Evolutionary conservation across 306 rosid species (phyloP), one percentile per base, ranked within the genome.

Genomic region (Herpetospermum pedunculosum): DNA sequence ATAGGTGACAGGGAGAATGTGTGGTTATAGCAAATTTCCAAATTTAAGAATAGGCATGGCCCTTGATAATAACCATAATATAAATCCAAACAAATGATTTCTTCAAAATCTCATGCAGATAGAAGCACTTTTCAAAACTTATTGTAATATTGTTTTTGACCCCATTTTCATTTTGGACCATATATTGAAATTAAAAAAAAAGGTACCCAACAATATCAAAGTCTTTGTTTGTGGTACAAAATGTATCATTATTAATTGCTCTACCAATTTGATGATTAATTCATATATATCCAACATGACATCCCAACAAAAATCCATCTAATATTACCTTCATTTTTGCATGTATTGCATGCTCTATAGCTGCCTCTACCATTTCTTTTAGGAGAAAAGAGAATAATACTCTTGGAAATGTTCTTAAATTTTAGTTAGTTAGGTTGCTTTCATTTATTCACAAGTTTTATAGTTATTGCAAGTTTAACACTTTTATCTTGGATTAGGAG

Each of bases 11-110:
- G 53, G 21, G n/a, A 43, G 54, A 68, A 68, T 68, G 37, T 26
- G 73, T 43, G 73, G 73, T 43, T 25, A 68, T 41, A 14, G 1
- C 13, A 23, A 43, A 68, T 12, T 26, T 68, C 30, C 21, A 68
- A 68, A 68, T 68, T 43, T 43, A 68, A 68, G 73, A 68, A 68
- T 41, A 14, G 34, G 53, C 6, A 19, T 64, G 73, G 53, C 37
- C 73, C 73, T 68, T 41, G 38, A 68, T 68, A 43, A 26, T 43
- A 68, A 68, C 54, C 52, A 2, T 16, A 25, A 41, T 19, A 43
- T 68, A 68, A 25, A 25, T 40, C 73, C 73, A 68, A 68, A 68
- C 32, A 16, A 25, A 68, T 68, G 43, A 68, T 68, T 43, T 25
- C 43, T 60, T 25, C 73, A 25, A 68, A 43, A 3, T 68, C 53